Conservation (phyloP, 2,329 filamentous ascomycete genomes). For the Endothia cerciana region DNA sequence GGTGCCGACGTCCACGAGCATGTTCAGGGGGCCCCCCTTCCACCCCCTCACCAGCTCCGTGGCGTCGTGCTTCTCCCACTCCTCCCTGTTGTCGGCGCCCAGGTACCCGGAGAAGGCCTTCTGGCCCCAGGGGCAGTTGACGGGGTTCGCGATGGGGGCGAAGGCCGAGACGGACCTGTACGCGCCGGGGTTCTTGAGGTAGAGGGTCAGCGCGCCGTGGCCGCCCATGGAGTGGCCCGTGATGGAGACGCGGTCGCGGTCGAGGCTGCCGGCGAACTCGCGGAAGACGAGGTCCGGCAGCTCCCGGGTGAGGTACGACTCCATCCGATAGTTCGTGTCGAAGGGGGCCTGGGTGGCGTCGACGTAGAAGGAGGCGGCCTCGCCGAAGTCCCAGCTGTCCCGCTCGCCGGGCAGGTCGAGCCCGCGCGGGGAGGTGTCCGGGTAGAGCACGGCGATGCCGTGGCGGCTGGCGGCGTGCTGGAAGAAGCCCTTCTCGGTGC, state of each 20-base stretch:
- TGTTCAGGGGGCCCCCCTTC: slow-evolving; percentile 66
- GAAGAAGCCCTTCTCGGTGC: slow-evolving; percentile 85
- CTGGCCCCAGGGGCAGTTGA: slow-evolving; percentile 86
- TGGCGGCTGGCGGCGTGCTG: slow-evolving; percentile 78
- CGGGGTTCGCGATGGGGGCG: slow-evolving; percentile 86
- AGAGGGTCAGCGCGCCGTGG: slow-evolving; percentile 90
- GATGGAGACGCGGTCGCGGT: slow-evolving; percentile 74
- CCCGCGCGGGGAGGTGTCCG: slow-evolving; percentile 91
- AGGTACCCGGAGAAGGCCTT: slow-evolving; percentile 95
- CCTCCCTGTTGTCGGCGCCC: slow-evolving; percentile 67
- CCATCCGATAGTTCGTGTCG: slow-evolving; percentile 85
- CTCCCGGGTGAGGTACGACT: slow-evolving; percentile 87
- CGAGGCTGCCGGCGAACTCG: slow-evolving; percentile 70
- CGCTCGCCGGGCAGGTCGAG: slow-evolving; percentile 82
- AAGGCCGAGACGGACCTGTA: slow-evolving; percentile 91
- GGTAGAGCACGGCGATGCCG: slow-evolving; percentile 91
- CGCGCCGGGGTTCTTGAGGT: slow-evolving; percentile 85
- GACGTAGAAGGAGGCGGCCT: slow-evolving; percentile 92
- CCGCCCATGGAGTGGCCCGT: slow-evolving; percentile 97
- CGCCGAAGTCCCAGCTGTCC: slow-evolving; percentile 89
- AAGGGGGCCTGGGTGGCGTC: slow-evolving; percentile 80
- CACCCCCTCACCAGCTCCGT: slow-evolving; percentile 83
- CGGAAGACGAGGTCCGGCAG: slow-evolving; percentile 78
- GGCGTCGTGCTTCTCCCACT: slow-evolving; percentile 89
- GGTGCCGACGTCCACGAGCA: slow-evolving; percentile 90